Percentiles rank a stretch among this genome's conserved stretches.
Evolutionary conservation across 495 filamentous ascomycete genomes (phyloP).

Genomic region (Trichoderma erinaceum): DNA sequence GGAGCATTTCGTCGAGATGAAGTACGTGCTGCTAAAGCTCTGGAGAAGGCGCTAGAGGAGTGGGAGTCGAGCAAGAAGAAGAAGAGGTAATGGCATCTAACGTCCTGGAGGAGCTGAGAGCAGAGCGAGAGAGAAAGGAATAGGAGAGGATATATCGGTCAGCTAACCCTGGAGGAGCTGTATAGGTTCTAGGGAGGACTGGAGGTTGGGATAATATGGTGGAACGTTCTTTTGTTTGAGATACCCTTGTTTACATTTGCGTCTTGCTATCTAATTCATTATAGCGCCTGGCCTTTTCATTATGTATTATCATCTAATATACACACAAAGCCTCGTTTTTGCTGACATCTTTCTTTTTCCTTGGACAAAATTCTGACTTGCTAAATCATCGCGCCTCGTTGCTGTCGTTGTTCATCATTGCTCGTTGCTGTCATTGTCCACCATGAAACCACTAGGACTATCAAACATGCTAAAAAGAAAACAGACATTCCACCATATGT

Average conservation of each 20-base stretch:
- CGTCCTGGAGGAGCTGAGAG: too few species aligned
- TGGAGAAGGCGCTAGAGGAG: conserved; percentile 44
- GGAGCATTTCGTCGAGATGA: conserved; percentile 51
- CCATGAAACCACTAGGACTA: too few species aligned
- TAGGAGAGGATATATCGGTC: neutral
- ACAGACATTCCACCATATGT: too few species aligned
- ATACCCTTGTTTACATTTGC: neutral
- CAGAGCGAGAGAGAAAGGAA: too few species aligned
- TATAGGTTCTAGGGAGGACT: neutral
- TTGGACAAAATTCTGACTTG: too few species aligned
- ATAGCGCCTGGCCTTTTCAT: neutral
- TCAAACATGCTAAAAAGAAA: too few species aligned
- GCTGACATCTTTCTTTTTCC: too few species aligned
- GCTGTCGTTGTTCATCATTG: too few species aligned
- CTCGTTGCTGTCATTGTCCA: too few species aligned
- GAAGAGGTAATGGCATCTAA: conserved; percentile 24
- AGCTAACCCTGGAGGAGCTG: conserved; percentile 7
- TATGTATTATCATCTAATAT: neutral
- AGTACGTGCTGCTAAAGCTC: conserved; percentile 42
- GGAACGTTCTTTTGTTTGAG: conserved; percentile 8
- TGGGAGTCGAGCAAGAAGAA: conserved; percentile 31
- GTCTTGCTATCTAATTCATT: neutral
- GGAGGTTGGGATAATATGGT: neutral
- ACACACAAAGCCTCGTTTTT: too few species aligned
- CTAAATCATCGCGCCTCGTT: too few species aligned